phyloP scores from a whole-genome alignment of 768 basidiomycete species.

The Pulveroboletus frians region DNA sequence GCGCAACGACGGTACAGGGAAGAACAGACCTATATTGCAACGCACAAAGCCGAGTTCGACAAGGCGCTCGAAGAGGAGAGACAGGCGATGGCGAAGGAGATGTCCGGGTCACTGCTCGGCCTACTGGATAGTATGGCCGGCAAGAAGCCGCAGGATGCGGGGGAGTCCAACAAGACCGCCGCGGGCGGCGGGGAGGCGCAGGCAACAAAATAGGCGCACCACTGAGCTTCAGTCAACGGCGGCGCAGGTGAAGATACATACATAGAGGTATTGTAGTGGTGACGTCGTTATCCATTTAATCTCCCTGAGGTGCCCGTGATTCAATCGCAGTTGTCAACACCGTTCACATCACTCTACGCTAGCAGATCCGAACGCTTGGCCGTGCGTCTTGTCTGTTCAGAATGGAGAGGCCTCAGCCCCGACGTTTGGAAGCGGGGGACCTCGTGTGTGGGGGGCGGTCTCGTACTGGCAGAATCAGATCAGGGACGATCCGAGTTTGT shows the following conservation, averaged over 20 bases:
- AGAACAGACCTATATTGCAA: conserved; percentile 47
- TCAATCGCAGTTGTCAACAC: too few relatives aligned
- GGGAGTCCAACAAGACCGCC: background rate
- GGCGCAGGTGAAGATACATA: background rate
- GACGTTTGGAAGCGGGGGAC: too few relatives aligned
- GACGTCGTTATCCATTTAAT: conserved; percentile 6
- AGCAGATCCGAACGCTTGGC: too few relatives aligned
- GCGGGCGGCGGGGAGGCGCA: conserved; percentile 11
- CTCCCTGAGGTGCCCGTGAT: background rate
- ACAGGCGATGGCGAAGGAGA: conserved; percentile 43
- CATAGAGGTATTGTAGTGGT: conserved; percentile 9
- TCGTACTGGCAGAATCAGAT: too few relatives aligned
- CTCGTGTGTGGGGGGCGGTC: too few relatives aligned
- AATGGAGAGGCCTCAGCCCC: too few relatives aligned
- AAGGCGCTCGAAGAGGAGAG: conserved; percentile 47
- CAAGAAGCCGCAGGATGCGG: conserved; percentile 17
- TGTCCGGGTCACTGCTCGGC: conserved; percentile 40
- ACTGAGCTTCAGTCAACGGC: background rate
- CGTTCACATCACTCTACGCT: too few relatives aligned
- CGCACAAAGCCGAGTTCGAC: conserved; percentile 50
- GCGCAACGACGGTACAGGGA: conserved; percentile 49
- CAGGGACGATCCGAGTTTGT: background rate
- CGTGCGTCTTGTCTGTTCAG: too few relatives aligned
- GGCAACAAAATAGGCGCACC: conserved; percentile 1
- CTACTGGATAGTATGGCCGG: conserved; percentile 22